These are phyloP conservation scores for Waltiozyma sp. DNA, from an alignment of 1,139 yeast genomes.

Conservation along the genomic window DNA sequence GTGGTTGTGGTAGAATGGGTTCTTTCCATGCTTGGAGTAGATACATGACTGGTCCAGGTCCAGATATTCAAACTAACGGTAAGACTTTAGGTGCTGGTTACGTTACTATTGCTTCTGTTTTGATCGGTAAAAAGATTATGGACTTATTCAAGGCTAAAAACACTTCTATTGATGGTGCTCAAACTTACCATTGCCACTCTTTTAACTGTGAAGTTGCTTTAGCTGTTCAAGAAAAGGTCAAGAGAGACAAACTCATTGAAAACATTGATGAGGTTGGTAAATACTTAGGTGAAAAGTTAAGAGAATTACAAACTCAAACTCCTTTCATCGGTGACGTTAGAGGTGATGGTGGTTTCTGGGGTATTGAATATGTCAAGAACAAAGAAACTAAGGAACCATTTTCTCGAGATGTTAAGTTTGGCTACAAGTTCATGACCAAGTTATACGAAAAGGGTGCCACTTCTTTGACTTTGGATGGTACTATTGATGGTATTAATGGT, in stretches of 20 bases:
- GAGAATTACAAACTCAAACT: slow-evolving; percentile 21
- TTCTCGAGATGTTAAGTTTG: slow-evolving; percentile 1
- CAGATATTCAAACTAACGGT: slow-evolving; percentile 51
- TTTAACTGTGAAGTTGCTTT: slow-evolving; percentile 48
- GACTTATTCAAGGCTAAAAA: slow-evolving; percentile 26
- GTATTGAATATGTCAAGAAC: slow-evolving; percentile 43
- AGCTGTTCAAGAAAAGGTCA: slow-evolving; percentile 42
- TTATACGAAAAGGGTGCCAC: slow-evolving; percentile 28
- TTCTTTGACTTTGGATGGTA: slow-evolving; percentile 20
- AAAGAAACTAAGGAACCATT: slow-evolving; percentile 33
- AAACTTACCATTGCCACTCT: slow-evolving; percentile 48
- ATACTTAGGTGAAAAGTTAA: slow-evolving; percentile 33
- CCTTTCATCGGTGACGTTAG: slow-evolving; percentile 44
- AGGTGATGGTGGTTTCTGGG: slow-evolving; percentile 52
- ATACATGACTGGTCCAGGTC: slow-evolving; percentile 35
- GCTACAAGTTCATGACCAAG: slow-evolving; percentile 17
- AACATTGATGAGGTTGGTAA: slow-evolving; percentile 40
- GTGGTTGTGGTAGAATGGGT: slow-evolving; percentile 49
- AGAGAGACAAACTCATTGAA: slow-evolving; percentile 30
- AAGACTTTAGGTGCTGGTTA: slow-evolving; percentile 57
- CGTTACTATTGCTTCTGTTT: slow-evolving; percentile 48
- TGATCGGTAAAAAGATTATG: slow-evolving; percentile 38
- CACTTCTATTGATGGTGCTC: slow-evolving; percentile 36
- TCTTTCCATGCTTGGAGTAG: slow-evolving; percentile 41
- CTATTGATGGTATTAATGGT: slow-evolving; percentile 27